phyloP scores from a whole-genome alignment of 805 yeast species.

The Cyberlindnera americana region DNA sequence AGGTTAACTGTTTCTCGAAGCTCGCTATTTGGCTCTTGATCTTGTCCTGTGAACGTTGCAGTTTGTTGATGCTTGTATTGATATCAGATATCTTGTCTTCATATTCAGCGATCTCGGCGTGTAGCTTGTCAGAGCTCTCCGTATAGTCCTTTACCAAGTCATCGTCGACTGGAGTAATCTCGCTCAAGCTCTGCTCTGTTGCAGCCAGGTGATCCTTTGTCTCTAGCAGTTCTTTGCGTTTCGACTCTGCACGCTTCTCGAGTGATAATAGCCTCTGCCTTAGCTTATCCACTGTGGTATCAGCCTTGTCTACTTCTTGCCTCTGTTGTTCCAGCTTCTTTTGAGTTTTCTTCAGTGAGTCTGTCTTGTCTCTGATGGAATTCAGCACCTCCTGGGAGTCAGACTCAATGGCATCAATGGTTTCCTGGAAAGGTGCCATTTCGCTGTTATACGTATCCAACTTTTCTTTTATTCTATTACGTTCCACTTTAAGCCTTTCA shows the following conservation, averaged over 20 bases:
- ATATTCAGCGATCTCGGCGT: conserved; percentile 26
- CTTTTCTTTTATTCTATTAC: conserved; percentile 27
- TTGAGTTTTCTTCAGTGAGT: not conserved
- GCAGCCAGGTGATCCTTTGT: conserved; percentile 27
- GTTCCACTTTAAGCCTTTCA: conserved; percentile 24
- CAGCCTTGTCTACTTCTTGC: conserved; percentile 30
- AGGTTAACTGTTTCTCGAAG: conserved; percentile 25
- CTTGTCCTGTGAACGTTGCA: conserved; percentile 32
- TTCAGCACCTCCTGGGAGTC: conserved; percentile 30
- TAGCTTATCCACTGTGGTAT: not conserved
- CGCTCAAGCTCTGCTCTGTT: conserved; percentile 23
- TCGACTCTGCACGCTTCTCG: conserved; percentile 19
- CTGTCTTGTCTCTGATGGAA: conserved; percentile 28
- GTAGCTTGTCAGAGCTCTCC: conserved; percentile 25
- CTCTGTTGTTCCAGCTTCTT: conserved; percentile 32
- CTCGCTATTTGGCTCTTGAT: conserved; percentile 28
- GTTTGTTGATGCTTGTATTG: conserved; percentile 37
- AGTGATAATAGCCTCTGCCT: not conserved
- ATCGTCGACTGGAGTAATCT: conserved; percentile 9
- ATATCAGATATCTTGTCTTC: conserved; percentile 41
- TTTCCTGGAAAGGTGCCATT: conserved; percentile 23
- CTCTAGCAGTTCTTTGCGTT: conserved; percentile 34
- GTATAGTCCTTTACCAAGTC: conserved; percentile 6
- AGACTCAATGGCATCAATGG: conserved; percentile 18
- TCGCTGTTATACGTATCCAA: conserved; percentile 26